Conservation (phyloP, 108 stramenopile species). For the Nitzschia sp. region DNA sequence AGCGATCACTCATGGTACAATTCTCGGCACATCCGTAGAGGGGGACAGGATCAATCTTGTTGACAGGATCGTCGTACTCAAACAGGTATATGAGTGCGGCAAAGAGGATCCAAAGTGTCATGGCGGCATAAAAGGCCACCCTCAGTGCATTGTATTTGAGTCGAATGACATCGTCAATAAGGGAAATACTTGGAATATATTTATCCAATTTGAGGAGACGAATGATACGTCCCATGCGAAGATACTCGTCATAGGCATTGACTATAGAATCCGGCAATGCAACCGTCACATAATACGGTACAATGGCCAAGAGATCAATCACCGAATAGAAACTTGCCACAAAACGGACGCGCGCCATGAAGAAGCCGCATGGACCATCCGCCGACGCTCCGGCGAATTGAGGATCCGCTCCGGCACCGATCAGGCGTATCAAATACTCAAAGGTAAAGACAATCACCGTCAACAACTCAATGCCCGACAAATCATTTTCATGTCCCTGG, state of each 20-base stretch:
- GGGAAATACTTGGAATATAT: conserved; percentile 82
- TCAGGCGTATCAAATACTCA: conserved; percentile 81
- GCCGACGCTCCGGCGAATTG: conserved; percentile 50
- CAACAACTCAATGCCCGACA: conserved; percentile 60
- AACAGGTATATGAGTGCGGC: conserved; percentile 74
- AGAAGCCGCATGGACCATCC: too few species aligned
- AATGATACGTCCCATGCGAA: conserved; percentile 84
- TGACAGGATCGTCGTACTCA: conserved; percentile 68
- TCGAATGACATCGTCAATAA: conserved; percentile 89
- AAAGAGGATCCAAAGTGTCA: conserved; percentile 84
- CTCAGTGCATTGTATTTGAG: conserved; percentile 64
- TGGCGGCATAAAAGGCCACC: conserved; percentile 72
- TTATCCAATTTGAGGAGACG: conserved; percentile 87
- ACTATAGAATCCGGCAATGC: conserved; percentile 60
- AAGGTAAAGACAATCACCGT: conserved; percentile 88
- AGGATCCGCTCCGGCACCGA: conserved; percentile 76
- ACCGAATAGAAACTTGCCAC: conserved; percentile 84
- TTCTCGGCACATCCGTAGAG: conserved; percentile 64
- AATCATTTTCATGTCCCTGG: conserved; percentile 57
- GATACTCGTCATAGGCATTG: conserved; percentile 85
- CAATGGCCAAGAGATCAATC: conserved; percentile 83
- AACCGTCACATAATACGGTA: conserved; percentile 82
- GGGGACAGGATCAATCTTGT: conserved; percentile 72
- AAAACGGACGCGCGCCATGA: conserved; percentile 55
- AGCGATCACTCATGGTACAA: conserved; percentile 76